phyloP scores from a whole-genome alignment of 148 eudicot genomes.

The Bassia scoparia region DNA sequence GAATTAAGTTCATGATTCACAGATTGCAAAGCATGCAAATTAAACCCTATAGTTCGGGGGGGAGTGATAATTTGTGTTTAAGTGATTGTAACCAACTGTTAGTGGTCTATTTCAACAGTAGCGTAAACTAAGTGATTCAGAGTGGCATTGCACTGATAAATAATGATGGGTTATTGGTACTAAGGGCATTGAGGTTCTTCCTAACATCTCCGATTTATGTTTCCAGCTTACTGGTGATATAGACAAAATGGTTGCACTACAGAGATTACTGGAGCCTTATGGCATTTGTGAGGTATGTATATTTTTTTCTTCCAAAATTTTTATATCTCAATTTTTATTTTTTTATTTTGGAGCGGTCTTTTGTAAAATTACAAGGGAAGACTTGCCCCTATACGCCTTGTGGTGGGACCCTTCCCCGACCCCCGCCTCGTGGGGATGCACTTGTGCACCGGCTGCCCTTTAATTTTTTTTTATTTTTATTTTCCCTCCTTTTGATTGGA shows the following conservation, averaged over 20 bases:
- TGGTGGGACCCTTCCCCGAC: no score
- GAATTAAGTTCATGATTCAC: neutral
- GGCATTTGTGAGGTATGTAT: conserved; percentile 94
- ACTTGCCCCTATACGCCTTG: no score
- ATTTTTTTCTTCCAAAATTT: no score
- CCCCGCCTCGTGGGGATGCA: no score
- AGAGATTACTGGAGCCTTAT: conserved; percentile 79
- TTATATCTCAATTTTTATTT: no score
- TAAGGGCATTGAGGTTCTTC: neutral
- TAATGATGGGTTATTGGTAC: neutral
- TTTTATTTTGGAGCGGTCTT: no score
- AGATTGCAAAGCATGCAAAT: neutral
- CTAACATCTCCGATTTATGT: conserved; percentile 3
- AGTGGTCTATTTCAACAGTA: neutral
- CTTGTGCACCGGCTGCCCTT: no score
- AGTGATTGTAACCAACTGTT: neutral
- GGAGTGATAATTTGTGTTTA: neutral
- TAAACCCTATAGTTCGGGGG: neutral
- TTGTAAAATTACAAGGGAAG: no score
- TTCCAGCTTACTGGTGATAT: conserved; percentile 77
- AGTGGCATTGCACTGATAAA: neutral
- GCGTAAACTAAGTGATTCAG: neutral
- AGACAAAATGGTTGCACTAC: conserved; percentile 84
- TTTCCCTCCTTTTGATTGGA: no score
- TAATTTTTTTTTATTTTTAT: no score